Evolutionary conservation across 768 basidiomycete genomes (phyloP), one percentile per base, ranked within the genome.

Genomic region (Hydnum rufescens): DNA sequence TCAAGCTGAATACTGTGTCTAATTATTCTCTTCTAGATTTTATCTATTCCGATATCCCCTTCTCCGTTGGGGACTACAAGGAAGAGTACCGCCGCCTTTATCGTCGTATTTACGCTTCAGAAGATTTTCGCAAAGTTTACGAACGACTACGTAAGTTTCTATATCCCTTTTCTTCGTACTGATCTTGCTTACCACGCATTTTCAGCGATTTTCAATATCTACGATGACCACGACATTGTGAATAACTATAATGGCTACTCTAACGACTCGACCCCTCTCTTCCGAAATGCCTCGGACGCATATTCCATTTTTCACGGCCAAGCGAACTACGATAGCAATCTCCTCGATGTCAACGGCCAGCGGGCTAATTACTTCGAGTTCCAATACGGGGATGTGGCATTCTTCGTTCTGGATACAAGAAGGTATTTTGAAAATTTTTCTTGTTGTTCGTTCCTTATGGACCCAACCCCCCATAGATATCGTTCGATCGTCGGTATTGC

Each of bases 381-480:
- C 64, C 67, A 59, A 26, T 73, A 78, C 57, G 80, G 75, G 0
- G 82, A 86, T 58, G 67, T 69, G 4, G 78, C 80, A 0, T 84
- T 80, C 63, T 86, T 84, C 65, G 79, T 84, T n/a, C 66, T 79
- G 66, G 82, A 85, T 64, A 81, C 79, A 1, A 69, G 80, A 18
- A 68, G 72, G 4, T 72, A 80, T 60, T 71, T 80, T 22, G 71
- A 72, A 3, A 60, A 66, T 44, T 8, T 13, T 8, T 13, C 44
- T 26, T 13, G 13, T 16, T 13, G 44, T 47, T 8, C 25, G 13
- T 47, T 28, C 8, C 13, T 47, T 26, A 26, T 47, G 16, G 26
- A 28, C 8, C 34, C 19, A 39, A 39, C 19, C 34, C 34, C 44
- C 13, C 8, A 8, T 28, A 47, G 44, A 25, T 47, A 47, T 26